A percentile compares a stretch with the other conserved stretches of the same genome.
These are phyloP conservation scores for Podaxis sp. DNA, from an alignment of 768 basidiomycete species.

Conservation along the genomic window DNA sequence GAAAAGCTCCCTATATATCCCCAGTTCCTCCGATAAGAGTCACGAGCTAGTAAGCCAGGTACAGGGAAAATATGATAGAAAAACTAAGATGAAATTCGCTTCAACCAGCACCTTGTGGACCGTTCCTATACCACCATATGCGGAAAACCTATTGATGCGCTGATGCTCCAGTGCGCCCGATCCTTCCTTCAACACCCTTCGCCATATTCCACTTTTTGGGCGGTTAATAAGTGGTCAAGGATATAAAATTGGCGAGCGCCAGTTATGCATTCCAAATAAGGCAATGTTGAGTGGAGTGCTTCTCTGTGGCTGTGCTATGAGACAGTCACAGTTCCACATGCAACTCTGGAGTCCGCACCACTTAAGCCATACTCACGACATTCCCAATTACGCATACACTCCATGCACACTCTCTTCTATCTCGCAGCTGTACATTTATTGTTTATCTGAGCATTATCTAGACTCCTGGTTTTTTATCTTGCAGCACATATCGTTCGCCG, in stretches of 20 bases:
- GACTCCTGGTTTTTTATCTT: neutral
- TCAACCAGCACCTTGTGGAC: no score
- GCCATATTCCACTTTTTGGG: neutral
- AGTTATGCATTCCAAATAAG: neutral
- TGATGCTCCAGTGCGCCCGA: no score
- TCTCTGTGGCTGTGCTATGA: conserved; percentile 6
- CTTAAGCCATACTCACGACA: neutral
- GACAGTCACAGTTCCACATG: neutral
- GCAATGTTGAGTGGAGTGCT: conserved; percentile 9
- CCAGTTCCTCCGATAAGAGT: no score
- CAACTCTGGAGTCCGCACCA: neutral
- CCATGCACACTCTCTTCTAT: neutral
- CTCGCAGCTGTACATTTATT: neutral
- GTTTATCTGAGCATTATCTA: neutral
- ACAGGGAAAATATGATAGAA: no score
- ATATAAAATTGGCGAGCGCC: neutral
- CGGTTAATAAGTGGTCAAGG: neutral
- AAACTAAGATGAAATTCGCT: no score
- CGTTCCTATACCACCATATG: no score
- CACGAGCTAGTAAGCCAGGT: no score
- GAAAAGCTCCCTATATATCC: no score
- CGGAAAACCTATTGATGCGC: no score
- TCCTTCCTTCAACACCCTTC: no score
- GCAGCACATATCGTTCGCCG: neutral
- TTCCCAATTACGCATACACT: neutral